These are phyloP conservation scores for Ustilaginoidea virens DNA, from an alignment of 2,329 filamentous ascomycete genomes.

Conservation along the genomic window DNA sequence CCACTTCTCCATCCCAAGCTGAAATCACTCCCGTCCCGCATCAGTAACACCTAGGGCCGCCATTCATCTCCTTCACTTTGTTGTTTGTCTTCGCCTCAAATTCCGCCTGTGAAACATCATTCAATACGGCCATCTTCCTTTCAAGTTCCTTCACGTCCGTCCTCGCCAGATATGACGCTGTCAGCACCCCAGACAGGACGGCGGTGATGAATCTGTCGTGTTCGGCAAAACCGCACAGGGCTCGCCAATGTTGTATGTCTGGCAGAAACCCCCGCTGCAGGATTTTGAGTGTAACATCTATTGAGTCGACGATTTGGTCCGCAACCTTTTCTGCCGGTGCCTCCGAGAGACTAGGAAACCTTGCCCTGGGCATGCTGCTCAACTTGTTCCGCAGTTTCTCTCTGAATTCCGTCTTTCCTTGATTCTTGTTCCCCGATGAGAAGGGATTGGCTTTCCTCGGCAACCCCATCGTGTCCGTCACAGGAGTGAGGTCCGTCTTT, in stretches of 20 bases:
- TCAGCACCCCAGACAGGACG: conserved; percentile 12
- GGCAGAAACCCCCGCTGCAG: conserved; percentile 14
- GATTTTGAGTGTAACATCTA: conserved; percentile 12
- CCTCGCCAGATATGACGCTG: conserved; percentile 13
- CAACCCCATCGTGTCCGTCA: not conserved
- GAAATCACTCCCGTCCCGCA: too few species aligned
- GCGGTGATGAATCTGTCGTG: conserved; percentile 17
- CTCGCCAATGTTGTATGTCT: conserved; percentile 21
- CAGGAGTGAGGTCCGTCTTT: not conserved
- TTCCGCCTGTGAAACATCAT: conserved; percentile 11
- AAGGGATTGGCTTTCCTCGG: conserved; percentile 2
- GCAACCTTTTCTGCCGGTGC: conserved; percentile 4
- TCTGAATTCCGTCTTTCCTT: conserved; percentile 13
- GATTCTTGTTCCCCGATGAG: conserved; percentile 2
- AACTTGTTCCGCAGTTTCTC: conserved; percentile 4
- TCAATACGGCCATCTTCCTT: conserved; percentile 11
- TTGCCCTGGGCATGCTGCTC: not conserved
- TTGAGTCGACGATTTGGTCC: conserved; percentile 9
- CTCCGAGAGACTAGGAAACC: not conserved
- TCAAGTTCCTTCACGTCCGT: conserved; percentile 12
- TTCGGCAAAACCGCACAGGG: conserved; percentile 12
- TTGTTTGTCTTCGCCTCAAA: conserved; percentile 8
- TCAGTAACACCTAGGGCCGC: too few species aligned
- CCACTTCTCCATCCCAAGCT: too few species aligned
- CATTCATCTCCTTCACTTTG: not conserved